A percentile compares a stretch with the other conserved stretches of the same genome.
Evolutionary conservation across 2,329 filamentous ascomycete genomes (phyloP).

Genomic region (Apiospora phragmitis): DNA sequence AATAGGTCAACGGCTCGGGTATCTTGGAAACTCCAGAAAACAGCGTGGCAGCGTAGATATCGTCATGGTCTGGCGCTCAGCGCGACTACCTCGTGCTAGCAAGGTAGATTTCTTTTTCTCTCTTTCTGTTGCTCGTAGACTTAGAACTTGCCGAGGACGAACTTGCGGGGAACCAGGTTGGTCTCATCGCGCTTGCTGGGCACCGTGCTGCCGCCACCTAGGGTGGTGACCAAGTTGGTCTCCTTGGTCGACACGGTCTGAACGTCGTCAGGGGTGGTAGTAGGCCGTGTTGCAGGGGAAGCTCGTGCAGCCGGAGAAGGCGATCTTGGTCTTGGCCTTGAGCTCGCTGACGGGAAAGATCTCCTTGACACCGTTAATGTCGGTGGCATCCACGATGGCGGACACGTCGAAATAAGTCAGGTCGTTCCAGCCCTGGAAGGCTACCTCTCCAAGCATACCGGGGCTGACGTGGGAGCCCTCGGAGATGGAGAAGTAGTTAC

Average conservation of each 20-base stretch:
- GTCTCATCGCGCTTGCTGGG: constrained; percentile 22
- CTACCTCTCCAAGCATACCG: constrained; percentile 56
- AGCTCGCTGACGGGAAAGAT: constrained; percentile 45
- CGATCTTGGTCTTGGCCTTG: constrained; percentile 21
- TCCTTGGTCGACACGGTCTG: constrained; percentile 54
- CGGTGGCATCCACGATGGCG: constrained; percentile 54
- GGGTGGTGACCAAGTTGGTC: constrained; percentile 51
- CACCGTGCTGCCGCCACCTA: constrained; percentile 33
- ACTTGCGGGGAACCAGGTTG: constrained; percentile 31
- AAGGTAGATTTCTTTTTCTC: not conserved
- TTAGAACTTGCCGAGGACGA: constrained; percentile 35
- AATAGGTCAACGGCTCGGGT: constrained; percentile 17
- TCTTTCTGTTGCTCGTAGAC: not conserved
- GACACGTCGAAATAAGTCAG: constrained; percentile 60
- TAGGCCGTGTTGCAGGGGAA: constrained; percentile 58
- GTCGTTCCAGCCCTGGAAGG: constrained; percentile 48
- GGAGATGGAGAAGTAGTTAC: constrained; percentile 52
- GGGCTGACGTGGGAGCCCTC: constrained; percentile 41
- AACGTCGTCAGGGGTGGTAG: constrained; percentile 53
- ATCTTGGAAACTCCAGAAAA: constrained; percentile 23
- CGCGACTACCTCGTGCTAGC: constrained; percentile 19
- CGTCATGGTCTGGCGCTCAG: constrained; percentile 31
- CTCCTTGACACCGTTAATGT: constrained; percentile 54
- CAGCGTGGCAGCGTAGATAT: constrained; percentile 22
- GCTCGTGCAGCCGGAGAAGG: constrained; percentile 50